Base-by-base conservation (phyloP, 1,284 basidiomycete genomes). In the Ustilago loliicola region DNA sequence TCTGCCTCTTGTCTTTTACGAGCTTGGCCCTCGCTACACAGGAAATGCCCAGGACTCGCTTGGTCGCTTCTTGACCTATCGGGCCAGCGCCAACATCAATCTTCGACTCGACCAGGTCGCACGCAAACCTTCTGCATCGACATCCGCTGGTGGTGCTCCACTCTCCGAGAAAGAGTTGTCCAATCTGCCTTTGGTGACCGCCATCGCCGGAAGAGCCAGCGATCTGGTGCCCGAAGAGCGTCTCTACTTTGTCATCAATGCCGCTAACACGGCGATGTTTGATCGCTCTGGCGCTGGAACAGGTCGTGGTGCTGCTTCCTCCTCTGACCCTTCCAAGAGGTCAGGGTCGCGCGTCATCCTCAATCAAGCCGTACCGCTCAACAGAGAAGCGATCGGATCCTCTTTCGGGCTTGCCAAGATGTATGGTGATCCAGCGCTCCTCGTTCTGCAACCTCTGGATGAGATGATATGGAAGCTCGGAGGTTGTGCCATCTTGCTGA, bases 381-480 rank as follows among this genome's bases (percentile, higher is more conserved):
- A 71, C 23, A 54, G 63, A 15, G 80, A 79, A 21, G 80, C 82
- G 0, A 23, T 77, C 53, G 77, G 58, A 3, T 61, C 74, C 2
- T 74, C 80, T 2, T 72, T 58, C 45, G 76, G 79, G 1, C 69
- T 79, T 15, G 74, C 81, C 27, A 73, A 76, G 47, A 47, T 84
- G 40, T 72, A 72, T 23, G 83, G 83, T 34, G 70, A 78, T 13
- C 82, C 83, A 5, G 88, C 91, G 67, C 86, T 91, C 1, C 89
- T 91, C 50, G 89, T 90, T 25, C 90, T 90, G 17, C 88, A 88
- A 27, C 89, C 91, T 59, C 86, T 96, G 40, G 95, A 97, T 86
- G 89, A 90, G 66, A 90, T 92, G 0, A 87, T 97, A 60, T 94
- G 93, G 91, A 91, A 91, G 78, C 90, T 94, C 53, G 95, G 95